phyloP scores from a whole-genome alignment of 1,284 basidiomycete genomes.

The Tylopilus sp. region DNA sequence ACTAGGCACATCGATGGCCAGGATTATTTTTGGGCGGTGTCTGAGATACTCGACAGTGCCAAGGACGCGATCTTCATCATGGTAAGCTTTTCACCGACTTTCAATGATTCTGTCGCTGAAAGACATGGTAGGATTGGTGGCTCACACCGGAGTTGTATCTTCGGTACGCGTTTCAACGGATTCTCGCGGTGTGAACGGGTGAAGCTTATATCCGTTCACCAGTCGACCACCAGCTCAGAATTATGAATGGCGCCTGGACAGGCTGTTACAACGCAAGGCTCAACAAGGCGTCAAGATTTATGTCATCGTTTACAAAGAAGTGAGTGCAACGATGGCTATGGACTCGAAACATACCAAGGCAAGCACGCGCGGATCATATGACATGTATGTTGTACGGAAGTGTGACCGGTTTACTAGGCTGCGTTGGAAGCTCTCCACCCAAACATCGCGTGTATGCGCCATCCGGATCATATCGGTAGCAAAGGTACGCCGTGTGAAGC shows the following conservation, averaged over 20 bases:
- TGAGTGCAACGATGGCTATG: constrained; percentile 89
- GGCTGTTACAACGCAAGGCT: constrained; percentile 84
- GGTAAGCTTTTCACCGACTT: constrained; percentile 46
- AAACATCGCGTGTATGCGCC: constrained; percentile 86
- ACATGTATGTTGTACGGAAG: background rate
- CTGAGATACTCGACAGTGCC: constrained; percentile 83
- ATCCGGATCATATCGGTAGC: constrained; percentile 88
- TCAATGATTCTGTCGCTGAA: constrained; percentile 16
- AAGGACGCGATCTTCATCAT: constrained; percentile 80
- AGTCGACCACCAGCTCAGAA: constrained; percentile 83
- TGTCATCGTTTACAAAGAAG: constrained; percentile 89
- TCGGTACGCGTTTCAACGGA: constrained; percentile 38
- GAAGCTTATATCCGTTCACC: constrained; percentile 16
- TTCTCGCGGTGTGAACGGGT: background rate
- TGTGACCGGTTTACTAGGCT: constrained; percentile 52
- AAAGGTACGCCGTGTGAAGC: constrained; percentile 54
- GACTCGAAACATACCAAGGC: constrained; percentile 86
- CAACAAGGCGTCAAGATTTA: constrained; percentile 89
- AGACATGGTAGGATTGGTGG: constrained; percentile 77
- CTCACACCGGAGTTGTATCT: constrained; percentile 91
- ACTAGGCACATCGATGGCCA: constrained; percentile 86
- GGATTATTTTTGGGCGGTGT: constrained; percentile 93
- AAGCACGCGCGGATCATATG: constrained; percentile 18
- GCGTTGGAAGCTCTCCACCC: constrained; percentile 81
- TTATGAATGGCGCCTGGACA: constrained; percentile 86